Evolutionary conservation across 2,329 filamentous ascomycete genomes (phyloP).

Genomic region (Sclerotinia spermophila): DNA sequence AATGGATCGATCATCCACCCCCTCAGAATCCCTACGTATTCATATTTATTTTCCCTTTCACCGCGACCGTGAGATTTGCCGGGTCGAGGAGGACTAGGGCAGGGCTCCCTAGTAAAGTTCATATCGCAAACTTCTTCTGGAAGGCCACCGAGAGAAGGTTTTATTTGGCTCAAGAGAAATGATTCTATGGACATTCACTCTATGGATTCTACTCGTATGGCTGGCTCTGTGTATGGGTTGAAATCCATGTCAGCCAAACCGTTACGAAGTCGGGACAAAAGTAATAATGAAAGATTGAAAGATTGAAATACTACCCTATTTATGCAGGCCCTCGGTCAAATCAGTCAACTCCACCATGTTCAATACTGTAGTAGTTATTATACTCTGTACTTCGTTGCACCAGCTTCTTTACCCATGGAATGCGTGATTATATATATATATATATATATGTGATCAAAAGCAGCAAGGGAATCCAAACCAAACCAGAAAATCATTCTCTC

Average conservation of each 20-base stretch:
- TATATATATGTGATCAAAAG: slow-evolving; percentile 14
- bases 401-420: not conserved
- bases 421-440: not conserved
- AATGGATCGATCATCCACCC: slow-evolving; percentile 11
- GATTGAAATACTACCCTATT: slow-evolving; percentile 2
- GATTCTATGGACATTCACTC: not conserved
- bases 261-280: not conserved
- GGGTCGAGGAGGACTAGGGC: not conserved
- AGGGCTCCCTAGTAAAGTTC: slow-evolving; percentile 8
- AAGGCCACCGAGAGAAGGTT: slow-evolving; percentile 25
- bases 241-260: not conserved
- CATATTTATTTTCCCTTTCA: not conserved
- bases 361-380: too few species aligned
- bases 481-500: not conserved
- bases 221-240: too few species aligned
- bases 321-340: slow-evolving; percentile 13
- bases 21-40: slow-evolving; percentile 11
- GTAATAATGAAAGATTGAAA: slow-evolving; percentile 9
- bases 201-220: not conserved
- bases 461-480: slow-evolving; percentile 13
- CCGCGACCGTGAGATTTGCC: slow-evolving; percentile 12
- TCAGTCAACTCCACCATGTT: not conserved
- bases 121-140: slow-evolving; percentile 25
- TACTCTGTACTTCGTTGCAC: not conserved
- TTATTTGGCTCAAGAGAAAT: slow-evolving; percentile 4